Evolutionary conservation across 192 early-diverging fungal species (phyloP).

Genomic region (Linnemannia schmuckeri): DNA sequence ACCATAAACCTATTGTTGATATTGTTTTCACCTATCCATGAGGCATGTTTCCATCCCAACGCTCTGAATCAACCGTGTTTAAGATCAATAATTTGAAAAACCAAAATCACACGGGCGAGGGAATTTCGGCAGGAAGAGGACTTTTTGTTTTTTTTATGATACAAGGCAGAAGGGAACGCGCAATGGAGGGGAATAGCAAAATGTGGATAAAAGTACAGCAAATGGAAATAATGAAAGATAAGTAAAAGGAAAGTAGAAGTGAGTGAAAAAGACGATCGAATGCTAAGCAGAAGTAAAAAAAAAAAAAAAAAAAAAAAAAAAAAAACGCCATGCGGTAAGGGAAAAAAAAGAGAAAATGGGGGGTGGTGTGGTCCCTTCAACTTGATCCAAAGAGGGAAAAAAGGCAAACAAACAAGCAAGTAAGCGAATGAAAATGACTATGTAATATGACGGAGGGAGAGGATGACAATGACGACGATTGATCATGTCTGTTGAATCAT

Average conservation of each 20-base stretch:
- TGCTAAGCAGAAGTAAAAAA: no score
- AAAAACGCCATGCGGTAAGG: no score
- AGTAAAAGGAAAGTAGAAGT: background rate
- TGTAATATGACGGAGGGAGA: background rate
- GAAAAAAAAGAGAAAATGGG: background rate
- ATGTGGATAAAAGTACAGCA: background rate
- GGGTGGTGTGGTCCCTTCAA: background rate
- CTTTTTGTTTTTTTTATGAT: constrained; percentile 4
- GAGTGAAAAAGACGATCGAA: no score
- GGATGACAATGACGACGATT: background rate
- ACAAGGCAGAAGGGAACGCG: constrained; percentile 1
- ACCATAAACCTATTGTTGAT: background rate
- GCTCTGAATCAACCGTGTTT: background rate
- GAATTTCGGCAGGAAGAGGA: background rate
- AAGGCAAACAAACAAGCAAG: background rate
- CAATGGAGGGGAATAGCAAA: background rate
- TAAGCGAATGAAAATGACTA: background rate
- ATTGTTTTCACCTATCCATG: background rate
- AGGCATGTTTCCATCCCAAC: background rate
- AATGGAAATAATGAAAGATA: background rate
- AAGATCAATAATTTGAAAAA: background rate
- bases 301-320: background rate
- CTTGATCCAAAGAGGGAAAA: background rate
- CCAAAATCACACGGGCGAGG: background rate
- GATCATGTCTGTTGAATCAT: background rate